Base-by-base conservation (phyloP, 2,329 filamentous ascomycete genomes). In the Xylaria sp. region DNA sequence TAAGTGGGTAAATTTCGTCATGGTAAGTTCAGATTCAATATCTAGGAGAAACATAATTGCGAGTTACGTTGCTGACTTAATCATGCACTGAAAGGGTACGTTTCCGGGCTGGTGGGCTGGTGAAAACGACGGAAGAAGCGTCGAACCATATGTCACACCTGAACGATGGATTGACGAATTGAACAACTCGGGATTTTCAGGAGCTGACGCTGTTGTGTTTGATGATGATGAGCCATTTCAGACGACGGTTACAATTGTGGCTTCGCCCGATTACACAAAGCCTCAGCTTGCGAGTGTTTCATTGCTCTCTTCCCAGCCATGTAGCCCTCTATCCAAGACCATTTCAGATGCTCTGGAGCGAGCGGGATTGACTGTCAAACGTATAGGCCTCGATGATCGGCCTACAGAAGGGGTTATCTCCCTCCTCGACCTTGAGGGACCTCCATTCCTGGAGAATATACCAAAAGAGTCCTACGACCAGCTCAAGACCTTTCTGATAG, bases 21-120 rank as follows among this genome's bases (percentile, higher is more conserved):
- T 69, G 57, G n/a, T n/a, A n/a, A n/a, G n/a, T n/a, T n/a, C n/a
- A n/a, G n/a, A n/a, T n/a, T n/a, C n/a, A n/a, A n/a, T n/a, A n/a
- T n/a, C n/a, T n/a, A n/a, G n/a, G n/a, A n/a, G n/a, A n/a, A n/a
- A n/a, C n/a, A n/a, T n/a, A n/a, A n/a, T n/a, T n/a, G n/a, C n/a
- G n/a, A n/a, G n/a, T n/a, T n/a, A n/a, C n/a, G n/a, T n/a, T n/a
- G n/a, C n/a, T n/a, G n/a, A n/a, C n/a, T n/a, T n/a, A n/a, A n/a
- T n/a, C n/a, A n/a, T n/a, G n/a, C n/a, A n/a, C n/a, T n/a, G n/a
- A n/a, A n/a, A n/a, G n/a, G 66, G 62, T 4, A n/a, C 51, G 14
- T 45, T 69, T 6, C 57, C 67, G 1, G 66, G 66, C 1, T 70
- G 69, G 69, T 70, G 69, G 67, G 33, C 65, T 1, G 67, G 66